These are phyloP conservation scores for Solanum hybrid DNA, from an alignment of 305 asterid genomes.

Conservation along the genomic window DNA sequence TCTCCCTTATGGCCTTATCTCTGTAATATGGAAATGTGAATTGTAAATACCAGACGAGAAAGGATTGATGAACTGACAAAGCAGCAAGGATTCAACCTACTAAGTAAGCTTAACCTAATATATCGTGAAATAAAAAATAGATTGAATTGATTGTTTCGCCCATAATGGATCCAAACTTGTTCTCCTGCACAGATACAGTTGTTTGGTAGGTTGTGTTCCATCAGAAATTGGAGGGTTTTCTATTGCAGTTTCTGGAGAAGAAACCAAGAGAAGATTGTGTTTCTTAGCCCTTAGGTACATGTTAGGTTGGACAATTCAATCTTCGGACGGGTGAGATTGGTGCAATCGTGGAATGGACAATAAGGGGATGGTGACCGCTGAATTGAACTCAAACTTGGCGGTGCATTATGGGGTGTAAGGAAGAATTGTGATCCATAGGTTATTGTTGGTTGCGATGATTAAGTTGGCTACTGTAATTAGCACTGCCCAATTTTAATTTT, in stretches of 20 bases:
- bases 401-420: neutral
- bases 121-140: neutral
- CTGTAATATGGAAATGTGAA: neutral
- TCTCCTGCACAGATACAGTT: neutral
- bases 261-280: neutral
- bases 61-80: neutral
- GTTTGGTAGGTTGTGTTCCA: neutral
- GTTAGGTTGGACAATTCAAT: neutral
- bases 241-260: neutral
- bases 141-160: neutral
- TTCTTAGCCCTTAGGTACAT: neutral
- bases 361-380: neutral
- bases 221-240: neutral
- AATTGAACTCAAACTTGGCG: neutral
- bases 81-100: neutral
- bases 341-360: neutral
- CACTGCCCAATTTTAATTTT: neutral
- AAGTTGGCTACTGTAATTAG: neutral
- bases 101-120: neutral
- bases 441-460: neutral
- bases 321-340: neutral
- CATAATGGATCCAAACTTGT: neutral
- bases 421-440: neutral
- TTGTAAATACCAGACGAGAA: neutral
- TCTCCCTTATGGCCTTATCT: neutral